Conservation (phyloP, 495 filamentous ascomycete species). For the Trichoderma gamsii region DNA sequence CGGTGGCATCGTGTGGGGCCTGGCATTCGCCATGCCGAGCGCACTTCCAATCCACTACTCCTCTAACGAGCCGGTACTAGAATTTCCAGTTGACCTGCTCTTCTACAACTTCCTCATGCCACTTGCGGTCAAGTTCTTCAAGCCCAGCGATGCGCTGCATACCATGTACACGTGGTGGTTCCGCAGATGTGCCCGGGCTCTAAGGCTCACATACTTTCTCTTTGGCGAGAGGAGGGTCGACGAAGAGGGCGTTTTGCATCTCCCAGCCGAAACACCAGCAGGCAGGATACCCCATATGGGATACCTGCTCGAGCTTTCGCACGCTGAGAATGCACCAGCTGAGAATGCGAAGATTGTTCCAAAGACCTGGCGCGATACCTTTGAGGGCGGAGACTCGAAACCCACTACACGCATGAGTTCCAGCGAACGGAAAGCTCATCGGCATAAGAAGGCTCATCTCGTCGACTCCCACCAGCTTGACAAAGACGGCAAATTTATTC, state of each 20-base stretch:
- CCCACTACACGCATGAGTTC: constrained; percentile 22
- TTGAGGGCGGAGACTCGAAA: constrained; percentile 33
- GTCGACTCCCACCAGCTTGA: constrained; percentile 38
- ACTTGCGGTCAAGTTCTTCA: constrained; percentile 69
- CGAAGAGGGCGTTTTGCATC: constrained; percentile 62
- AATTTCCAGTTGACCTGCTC: constrained; percentile 89
- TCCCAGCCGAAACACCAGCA: constrained; percentile 22
- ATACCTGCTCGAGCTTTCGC: constrained; percentile 29
- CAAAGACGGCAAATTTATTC: constrained; percentile 77
- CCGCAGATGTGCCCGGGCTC: constrained; percentile 68
- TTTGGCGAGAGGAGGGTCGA: constrained; percentile 76
- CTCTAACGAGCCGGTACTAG: constrained; percentile 80
- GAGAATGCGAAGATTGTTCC: constrained; percentile 23
- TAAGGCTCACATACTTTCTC: constrained; percentile 86
- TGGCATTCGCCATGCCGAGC: constrained; percentile 56
- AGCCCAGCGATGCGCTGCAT: constrained; percentile 76
- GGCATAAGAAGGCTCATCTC: constrained; percentile 32
- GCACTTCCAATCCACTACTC: constrained; percentile 91
- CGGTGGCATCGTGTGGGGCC: constrained; percentile 92
- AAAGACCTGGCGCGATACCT: constrained; percentile 37
- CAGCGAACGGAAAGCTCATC: constrained; percentile 24
- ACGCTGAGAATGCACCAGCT: constrained; percentile 23
- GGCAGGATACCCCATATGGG: constrained; percentile 32
- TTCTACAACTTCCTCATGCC: constrained; percentile 97
- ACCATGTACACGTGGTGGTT: constrained; percentile 96